Evolutionary conservation across 495 filamentous ascomycete species (phyloP).

Genomic region (Pseudomonodictys pantanalensis): DNA sequence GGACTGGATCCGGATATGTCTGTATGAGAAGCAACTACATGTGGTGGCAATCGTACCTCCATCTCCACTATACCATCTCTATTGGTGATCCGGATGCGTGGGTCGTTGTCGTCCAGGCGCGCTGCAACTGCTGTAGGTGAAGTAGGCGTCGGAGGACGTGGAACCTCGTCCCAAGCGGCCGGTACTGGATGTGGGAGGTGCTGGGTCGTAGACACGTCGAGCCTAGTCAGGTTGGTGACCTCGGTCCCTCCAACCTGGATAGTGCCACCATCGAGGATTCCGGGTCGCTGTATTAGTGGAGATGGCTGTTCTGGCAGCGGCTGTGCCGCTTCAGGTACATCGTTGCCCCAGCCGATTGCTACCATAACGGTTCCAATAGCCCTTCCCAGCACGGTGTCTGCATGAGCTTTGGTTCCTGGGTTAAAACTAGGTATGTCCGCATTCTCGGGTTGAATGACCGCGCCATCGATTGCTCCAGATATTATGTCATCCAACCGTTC

Average conservation of each 20-base stretch:
- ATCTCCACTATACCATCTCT: constrained; percentile 31
- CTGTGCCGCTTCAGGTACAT: not conserved
- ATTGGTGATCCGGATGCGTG: constrained; percentile 31
- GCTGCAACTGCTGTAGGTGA: constrained; percentile 27
- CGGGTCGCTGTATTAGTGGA: not conserved
- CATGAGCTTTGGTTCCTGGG: constrained; percentile 6
- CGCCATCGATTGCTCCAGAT: constrained; percentile 19
- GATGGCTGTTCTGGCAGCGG: not conserved
- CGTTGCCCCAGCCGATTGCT: constrained; percentile 14
- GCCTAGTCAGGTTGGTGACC: constrained; percentile 12
- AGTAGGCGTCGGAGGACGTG: not conserved
- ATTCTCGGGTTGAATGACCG: constrained; percentile 8
- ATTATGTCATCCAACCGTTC: constrained; percentile 11
- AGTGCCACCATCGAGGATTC: not conserved
- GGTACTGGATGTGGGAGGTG: not conserved
- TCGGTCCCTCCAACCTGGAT: not conserved
- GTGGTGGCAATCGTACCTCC: constrained; percentile 28
- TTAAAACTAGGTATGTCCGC: constrained; percentile 13
- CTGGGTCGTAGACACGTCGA: constrained; percentile 6
- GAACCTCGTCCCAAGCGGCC: too few species aligned
- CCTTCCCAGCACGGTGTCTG: constrained; percentile 1
- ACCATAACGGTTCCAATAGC: constrained; percentile 11
- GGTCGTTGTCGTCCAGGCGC: constrained; percentile 21
- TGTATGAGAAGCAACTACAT: constrained; percentile 5
- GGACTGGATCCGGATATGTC: constrained; percentile 3